Percentiles rank a stretch among this genome's conserved stretches.
Evolutionary conservation across 768 basidiomycete species (phyloP).

Genomic region (Amanita phalloides): DNA sequence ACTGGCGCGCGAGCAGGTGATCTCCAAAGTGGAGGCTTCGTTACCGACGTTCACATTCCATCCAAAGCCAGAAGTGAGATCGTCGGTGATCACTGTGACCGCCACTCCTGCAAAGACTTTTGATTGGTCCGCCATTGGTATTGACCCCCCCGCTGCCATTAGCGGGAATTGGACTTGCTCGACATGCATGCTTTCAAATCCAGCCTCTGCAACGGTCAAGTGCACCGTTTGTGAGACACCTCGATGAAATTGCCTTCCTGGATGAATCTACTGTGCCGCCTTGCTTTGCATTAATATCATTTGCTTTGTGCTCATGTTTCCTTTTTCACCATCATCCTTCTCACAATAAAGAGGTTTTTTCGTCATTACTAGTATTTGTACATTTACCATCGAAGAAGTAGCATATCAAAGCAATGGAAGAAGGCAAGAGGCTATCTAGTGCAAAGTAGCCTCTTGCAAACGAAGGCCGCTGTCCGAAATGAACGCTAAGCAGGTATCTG

Average conservation of each 20-base stretch:
- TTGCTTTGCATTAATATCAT: background rate
- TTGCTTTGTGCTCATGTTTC: background rate
- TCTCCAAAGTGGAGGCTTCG: conserved; percentile 23
- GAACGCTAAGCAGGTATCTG: conserved; percentile 18
- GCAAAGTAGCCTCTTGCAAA: background rate
- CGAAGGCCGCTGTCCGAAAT: background rate
- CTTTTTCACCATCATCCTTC: background rate
- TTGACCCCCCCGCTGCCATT: conserved; percentile 24
- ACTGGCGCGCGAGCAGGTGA: conserved; percentile 12
- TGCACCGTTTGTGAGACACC: conserved; percentile 42
- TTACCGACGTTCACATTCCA: conserved; percentile 37
- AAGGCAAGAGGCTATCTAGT: background rate
- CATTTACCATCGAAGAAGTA: conserved; percentile 4
- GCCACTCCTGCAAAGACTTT: conserved; percentile 27
- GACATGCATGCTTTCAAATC: conserved; percentile 41
- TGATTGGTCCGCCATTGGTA: conserved; percentile 53
- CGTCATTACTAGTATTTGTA: conserved; percentile 9
- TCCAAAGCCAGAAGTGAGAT: background rate
- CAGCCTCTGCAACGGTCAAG: conserved; percentile 29
- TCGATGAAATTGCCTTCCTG: conserved; percentile 8
- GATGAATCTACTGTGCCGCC: conserved; percentile 9
- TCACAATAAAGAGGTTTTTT: conserved; percentile 1
- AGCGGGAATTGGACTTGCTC: conserved; percentile 45
- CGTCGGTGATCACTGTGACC: background rate
- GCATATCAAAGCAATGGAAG: conserved; percentile 1